These are phyloP conservation scores for Polychaeton citri DNA, from an alignment of 2,329 filamentous ascomycete genomes.

Conservation along the genomic window DNA sequence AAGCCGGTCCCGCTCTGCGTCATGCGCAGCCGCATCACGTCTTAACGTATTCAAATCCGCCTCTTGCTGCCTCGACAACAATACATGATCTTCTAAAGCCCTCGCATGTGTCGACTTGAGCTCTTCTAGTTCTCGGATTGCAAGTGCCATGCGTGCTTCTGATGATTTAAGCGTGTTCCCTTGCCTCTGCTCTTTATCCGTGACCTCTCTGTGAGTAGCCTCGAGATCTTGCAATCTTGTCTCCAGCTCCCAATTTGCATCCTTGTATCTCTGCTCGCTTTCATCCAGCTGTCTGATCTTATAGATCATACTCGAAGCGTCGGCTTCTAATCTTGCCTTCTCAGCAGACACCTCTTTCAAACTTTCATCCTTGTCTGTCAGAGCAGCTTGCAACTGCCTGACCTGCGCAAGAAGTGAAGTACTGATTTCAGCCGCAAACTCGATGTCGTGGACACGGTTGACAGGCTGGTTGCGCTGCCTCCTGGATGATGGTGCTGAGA, in stretches of 20 bases:
- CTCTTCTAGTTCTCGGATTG: constrained; percentile 84
- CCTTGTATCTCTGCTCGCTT: constrained; percentile 90
- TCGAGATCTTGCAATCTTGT: constrained; percentile 78
- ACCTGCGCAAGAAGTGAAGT: constrained; percentile 90
- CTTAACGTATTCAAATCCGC: constrained; percentile 75
- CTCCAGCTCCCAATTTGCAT: constrained; percentile 97
- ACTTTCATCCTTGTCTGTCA: constrained; percentile 78
- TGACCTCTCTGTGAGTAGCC: constrained; percentile 57
- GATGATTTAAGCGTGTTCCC: constrained; percentile 56
- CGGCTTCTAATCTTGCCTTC: constrained; percentile 67
- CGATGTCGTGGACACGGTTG: constrained; percentile 84
- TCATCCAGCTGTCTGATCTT: constrained; percentile 75
- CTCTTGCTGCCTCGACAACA: constrained; percentile 69
- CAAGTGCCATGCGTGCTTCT: constrained; percentile 59
- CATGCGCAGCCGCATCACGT: constrained; percentile 62
- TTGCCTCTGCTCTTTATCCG: constrained; percentile 73
- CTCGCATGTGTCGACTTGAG: constrained; percentile 67
- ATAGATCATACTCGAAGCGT: constrained; percentile 66
- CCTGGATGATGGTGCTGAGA: constrained; percentile 62
- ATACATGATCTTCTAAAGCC: constrained; percentile 66
- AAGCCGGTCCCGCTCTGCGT: constrained; percentile 63
- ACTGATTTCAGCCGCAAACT: constrained; percentile 96
- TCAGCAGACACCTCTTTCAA: constrained; percentile 63
- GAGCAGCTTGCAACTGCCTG: constrained; percentile 70
- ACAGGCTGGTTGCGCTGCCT: constrained; percentile 83